Percentiles rank a stretch among this genome's conserved stretches.
Evolutionary conservation across 805 yeast genomes (phyloP).

Genomic region (Hanseniaspora lachancei): DNA sequence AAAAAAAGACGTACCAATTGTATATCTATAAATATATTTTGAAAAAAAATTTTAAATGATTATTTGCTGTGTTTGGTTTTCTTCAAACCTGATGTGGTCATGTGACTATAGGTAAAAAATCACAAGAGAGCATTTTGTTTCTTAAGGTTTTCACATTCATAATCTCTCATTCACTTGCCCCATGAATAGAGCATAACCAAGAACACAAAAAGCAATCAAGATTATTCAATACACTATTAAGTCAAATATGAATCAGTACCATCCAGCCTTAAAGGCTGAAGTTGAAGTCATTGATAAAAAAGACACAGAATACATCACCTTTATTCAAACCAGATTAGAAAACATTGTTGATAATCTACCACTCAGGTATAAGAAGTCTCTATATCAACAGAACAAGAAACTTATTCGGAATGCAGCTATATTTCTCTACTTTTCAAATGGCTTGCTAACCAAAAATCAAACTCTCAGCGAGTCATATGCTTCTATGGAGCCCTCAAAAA

Average conservation of each 20-base stretch:
- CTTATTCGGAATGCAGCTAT: background rate
- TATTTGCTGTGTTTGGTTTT: too few relatives aligned
- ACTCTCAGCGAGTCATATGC: slow-evolving; percentile 3
- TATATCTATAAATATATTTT: too few relatives aligned
- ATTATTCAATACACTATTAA: too few relatives aligned
- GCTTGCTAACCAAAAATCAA: background rate
- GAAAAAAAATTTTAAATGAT: too few relatives aligned
- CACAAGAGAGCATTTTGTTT: too few relatives aligned
- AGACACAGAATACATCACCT: background rate
- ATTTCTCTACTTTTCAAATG: background rate
- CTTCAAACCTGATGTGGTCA: too few relatives aligned
- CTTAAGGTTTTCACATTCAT: too few relatives aligned
- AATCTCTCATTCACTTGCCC: too few relatives aligned
- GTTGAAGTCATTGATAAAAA: background rate
- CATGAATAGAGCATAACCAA: too few relatives aligned
- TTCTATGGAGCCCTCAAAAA: background rate
- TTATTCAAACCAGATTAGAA: background rate
- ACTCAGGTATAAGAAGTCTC: background rate
- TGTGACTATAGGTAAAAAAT: too few relatives aligned
- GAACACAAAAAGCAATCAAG: background rate
- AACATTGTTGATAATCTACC: background rate
- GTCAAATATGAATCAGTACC: background rate
- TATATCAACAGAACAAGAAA: background rate
- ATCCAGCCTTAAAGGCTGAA: background rate
- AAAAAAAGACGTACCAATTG: too few relatives aligned